Evolutionary conservation across 192 early-diverging fungal species (phyloP), one percentile per base, ranked within the genome.

Genomic region (Glomus cerebriforme): DNA sequence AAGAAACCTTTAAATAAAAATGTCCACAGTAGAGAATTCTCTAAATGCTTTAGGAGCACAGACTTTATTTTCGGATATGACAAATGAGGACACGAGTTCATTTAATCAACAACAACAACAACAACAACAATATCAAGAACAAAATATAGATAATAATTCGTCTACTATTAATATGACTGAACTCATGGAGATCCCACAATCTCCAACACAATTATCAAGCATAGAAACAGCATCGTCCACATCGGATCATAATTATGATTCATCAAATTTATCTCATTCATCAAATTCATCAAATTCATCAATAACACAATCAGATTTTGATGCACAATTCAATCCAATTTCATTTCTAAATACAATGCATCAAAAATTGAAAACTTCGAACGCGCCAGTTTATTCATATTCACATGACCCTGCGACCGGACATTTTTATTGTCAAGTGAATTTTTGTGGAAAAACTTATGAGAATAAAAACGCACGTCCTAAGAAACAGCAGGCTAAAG

Each of bases 301-400:
- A 43, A 43, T n/a, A 24, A 37, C 66, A 2, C 5, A 10, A 34
- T 17, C 26, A 32, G 29, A 31, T 35, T 26, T 10, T n/a, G 37
- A 68, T 9, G 15, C 35, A n/a, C 66, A 17, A 37, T 24, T 39
- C n/a, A 75, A 62, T 60, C 49, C 54, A 10, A 62, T 75, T 60
- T 75, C 73, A 29, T 75, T 75, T 75, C 35, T 75, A 26, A 75
- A 75, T 35, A 75, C 73, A 2, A 62, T 75, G 59, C 59, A 75
- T 60, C 73, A 75, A 62, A 75, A 75, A 24, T 27, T 62, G 35
- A 75, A 75, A 59, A 32, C 37, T n/a, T n/a, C 10, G 12, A 27
- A 24, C 2, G 32, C 73, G 3, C 73, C 73, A 26, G 37, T 26
- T 32, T 75, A 75, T 29, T n/a, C 22, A 1, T 75, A 59, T 8